Percentiles rank a stretch among this genome's conserved stretches.
phyloP scores from a whole-genome alignment of 768 basidiomycete genomes.

The Suillus placidus region DNA sequence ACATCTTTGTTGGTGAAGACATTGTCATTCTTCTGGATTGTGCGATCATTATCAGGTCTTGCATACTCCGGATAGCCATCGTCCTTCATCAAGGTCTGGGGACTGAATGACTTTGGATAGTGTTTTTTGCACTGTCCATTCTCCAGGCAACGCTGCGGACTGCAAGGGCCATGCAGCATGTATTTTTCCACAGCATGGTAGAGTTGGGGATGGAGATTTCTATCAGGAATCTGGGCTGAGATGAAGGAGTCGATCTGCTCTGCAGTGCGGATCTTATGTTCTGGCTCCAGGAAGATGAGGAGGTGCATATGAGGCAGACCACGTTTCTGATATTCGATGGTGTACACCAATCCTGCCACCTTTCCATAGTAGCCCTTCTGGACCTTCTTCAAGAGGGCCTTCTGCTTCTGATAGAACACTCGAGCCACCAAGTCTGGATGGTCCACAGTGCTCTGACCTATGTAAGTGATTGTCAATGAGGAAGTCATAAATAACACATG shows the following conservation, averaged over 20 bases:
- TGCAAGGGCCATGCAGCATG: conserved; percentile 53
- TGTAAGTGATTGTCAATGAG: background rate
- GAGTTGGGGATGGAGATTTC: conserved; percentile 39
- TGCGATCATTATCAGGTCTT: no score
- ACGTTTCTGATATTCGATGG: conserved; percentile 61
- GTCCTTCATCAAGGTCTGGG: background rate
- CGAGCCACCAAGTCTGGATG: conserved; percentile 50
- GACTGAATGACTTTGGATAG: conserved; percentile 45
- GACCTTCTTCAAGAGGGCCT: conserved; percentile 41
- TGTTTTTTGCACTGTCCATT: conserved; percentile 44
- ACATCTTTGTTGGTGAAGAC: conserved; percentile 43
- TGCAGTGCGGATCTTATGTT: conserved; percentile 37
- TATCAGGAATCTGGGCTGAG: conserved; percentile 47
- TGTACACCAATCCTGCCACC: conserved; percentile 47
- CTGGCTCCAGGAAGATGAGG: conserved; percentile 43
- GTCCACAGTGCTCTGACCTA: conserved; percentile 41
- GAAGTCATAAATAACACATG: background rate
- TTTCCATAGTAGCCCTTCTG: conserved; percentile 44
- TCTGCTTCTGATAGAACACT: conserved; percentile 49
- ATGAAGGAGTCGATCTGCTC: conserved; percentile 44
- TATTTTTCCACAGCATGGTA: conserved; percentile 38
- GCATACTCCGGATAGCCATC: no score
- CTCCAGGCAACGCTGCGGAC: conserved; percentile 42
- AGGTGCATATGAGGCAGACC: conserved; percentile 59
- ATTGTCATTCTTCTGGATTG: conserved; percentile 17